These are phyloP conservation scores for Glycyrrhiza uralensis DNA, from an alignment of 306 rosid species.

Conservation along the genomic window DNA sequence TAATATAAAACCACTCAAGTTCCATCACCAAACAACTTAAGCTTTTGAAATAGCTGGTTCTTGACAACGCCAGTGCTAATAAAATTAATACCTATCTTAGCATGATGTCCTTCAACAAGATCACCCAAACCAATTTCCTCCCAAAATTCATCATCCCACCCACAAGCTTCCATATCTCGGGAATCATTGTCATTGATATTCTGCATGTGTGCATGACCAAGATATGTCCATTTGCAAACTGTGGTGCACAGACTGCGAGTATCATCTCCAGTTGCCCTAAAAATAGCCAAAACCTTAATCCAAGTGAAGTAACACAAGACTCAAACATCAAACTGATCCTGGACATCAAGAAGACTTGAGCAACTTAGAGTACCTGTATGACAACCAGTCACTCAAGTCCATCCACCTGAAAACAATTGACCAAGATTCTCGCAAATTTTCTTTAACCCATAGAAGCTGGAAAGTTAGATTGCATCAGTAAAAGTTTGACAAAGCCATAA, in stretches of 20 bases:
- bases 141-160: constrained; percentile 99
- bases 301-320: constrained; percentile 21
- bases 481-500: constrained; percentile 19
- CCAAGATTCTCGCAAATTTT: constrained; percentile 92
- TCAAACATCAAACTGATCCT: constrained; percentile 17
- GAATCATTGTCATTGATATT: constrained; percentile 60
- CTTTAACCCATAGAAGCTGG: constrained; percentile 99
- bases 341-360: constrained; percentile 7
- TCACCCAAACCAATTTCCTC: constrained; percentile 98
- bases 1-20: not conserved
- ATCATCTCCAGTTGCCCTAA: constrained; percentile 95
- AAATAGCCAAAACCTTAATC: constrained; percentile 23
- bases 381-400: constrained; percentile 99
- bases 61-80: constrained; percentile 2
- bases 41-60: constrained; percentile 4
- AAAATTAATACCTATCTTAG: constrained; percentile 74
- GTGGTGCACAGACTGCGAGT: constrained; percentile 96
- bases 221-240: constrained; percentile 97
- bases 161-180: constrained; percentile 90
- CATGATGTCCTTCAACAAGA: constrained; percentile 93
- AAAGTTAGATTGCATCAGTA: constrained; percentile 28
- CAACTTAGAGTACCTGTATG: constrained; percentile 67
- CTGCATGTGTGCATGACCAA: constrained; percentile 99
- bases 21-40: not conserved
- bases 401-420: constrained; percentile 95